Percentiles rank a stretch among this genome's conserved stretches.
Evolutionary conservation across 116 monocot genomes (phyloP).

Genomic region (Papilionanthe hybrid): DNA sequence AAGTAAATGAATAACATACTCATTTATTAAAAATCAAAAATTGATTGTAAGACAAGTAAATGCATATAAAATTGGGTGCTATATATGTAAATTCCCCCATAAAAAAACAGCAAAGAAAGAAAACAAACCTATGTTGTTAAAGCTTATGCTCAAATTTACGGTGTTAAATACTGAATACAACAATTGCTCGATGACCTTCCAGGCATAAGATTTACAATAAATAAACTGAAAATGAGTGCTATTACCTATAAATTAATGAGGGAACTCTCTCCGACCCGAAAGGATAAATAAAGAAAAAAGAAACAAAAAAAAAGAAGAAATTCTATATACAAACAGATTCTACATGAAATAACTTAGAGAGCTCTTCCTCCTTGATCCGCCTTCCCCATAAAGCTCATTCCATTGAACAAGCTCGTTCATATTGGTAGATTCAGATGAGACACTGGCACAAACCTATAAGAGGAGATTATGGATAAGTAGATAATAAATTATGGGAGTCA

Average conservation of each 20-base stretch:
- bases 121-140: background rate
- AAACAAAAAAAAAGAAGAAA: background rate
- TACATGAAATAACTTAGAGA: slow-evolving; percentile 52
- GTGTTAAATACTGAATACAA: slow-evolving; percentile 6
- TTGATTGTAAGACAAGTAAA: too few species aligned
- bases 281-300: background rate
- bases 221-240: slow-evolving; percentile 6
- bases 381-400: slow-evolving; percentile 43
- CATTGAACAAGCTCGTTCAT: slow-evolving; percentile 44
- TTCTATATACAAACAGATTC: slow-evolving; percentile 3
- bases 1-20: too few species aligned
- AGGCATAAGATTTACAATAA: slow-evolving; percentile 11
- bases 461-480: background rate
- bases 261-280: slow-evolving; percentile 2
- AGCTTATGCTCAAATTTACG: background rate
- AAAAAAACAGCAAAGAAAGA: background rate
- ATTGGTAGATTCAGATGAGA: slow-evolving; percentile 42
- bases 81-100: too few species aligned
- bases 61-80: too few species aligned
- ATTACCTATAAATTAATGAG: slow-evolving; percentile 11
- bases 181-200: background rate
- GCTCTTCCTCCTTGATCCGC: slow-evolving; percentile 49
- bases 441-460: slow-evolving; percentile 38
- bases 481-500: background rate
- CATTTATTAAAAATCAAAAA: too few species aligned